phyloP scores from a whole-genome alignment of 768 basidiomycete species.

The Leucocoprinus leucothites region DNA sequence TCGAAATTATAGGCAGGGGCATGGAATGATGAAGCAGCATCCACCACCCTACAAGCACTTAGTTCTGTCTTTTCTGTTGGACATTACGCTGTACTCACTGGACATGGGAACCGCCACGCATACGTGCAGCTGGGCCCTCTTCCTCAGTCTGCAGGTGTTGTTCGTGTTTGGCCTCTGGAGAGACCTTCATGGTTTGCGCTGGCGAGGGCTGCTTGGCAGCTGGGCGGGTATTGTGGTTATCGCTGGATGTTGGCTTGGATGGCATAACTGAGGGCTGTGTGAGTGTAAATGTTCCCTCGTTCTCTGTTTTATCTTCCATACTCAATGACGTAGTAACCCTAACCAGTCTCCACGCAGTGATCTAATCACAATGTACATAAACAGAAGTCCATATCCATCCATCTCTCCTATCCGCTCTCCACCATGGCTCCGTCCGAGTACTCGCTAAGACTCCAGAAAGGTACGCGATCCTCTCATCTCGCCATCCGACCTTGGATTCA shows the following conservation, averaged over 20 bases:
- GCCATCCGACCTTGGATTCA: background rate
- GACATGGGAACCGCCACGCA: constrained; percentile 27
- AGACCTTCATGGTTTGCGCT: constrained; percentile 15
- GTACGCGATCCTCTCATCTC: constrained; percentile 1
- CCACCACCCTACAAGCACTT: constrained; percentile 25
- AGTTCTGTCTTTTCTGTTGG: background rate
- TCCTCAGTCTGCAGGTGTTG: constrained; percentile 12
- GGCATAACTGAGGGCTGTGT: background rate
- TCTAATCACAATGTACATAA: constrained; percentile 14
- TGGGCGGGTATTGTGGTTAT: background rate
- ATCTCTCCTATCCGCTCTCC: constrained; percentile 14
- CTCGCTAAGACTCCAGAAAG: constrained; percentile 59
- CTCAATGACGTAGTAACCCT: constrained; percentile 11
- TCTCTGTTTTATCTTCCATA: no score
- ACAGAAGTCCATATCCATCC: background rate
- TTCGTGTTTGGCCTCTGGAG: constrained; percentile 2
- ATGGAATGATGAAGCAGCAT: constrained; percentile 32
- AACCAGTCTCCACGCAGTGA: constrained; percentile 6
- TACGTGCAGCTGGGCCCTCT: constrained; percentile 16
- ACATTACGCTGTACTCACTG: constrained; percentile 13
- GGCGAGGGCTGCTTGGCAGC: constrained; percentile 17
- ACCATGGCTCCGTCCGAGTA: constrained; percentile 48
- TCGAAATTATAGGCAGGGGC: constrained; percentile 25
- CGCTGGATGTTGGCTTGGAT: background rate
- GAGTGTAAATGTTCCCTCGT: no score